Conservation (phyloP, 2,329 filamentous ascomycete species). For the Aspergillus niger region DNA sequence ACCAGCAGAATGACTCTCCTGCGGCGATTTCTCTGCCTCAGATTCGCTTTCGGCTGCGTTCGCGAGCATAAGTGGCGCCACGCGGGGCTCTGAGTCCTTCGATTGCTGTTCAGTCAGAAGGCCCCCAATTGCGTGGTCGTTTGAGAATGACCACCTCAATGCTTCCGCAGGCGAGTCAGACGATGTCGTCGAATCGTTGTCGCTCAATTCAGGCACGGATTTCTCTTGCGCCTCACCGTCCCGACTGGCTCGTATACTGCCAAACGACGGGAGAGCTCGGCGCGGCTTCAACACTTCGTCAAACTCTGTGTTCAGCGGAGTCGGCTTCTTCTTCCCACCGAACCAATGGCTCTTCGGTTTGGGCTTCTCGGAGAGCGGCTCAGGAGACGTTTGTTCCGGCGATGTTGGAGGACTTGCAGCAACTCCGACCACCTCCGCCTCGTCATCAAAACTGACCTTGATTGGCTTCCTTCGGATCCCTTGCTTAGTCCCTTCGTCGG, state of each 20-base stretch:
- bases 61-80: neutral
- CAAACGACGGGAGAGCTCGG: conserved; percentile 62
- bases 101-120: conserved; percentile 49
- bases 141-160: conserved; percentile 45
- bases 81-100: conserved; percentile 5
- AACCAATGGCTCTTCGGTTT: conserved; percentile 41
- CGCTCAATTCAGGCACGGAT: conserved; percentile 27
- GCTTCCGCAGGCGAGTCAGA: conserved; percentile 50
- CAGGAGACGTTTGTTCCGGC: conserved; percentile 41
- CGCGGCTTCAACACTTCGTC: conserved; percentile 61
- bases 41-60: neutral
- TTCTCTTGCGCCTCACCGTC: conserved; percentile 28
- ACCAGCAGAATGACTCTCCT: conserved; percentile 4
- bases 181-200: conserved; percentile 36
- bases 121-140: conserved; percentile 54
- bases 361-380: conserved; percentile 35
- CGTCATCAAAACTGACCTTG: conserved; percentile 70
- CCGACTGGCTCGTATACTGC: conserved; percentile 59
- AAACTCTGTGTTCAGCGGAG: conserved; percentile 43
- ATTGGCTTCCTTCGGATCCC: conserved; percentile 55
- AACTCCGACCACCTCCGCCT: conserved; percentile 52
- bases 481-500: conserved; percentile 45
- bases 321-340: conserved; percentile 34
- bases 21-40: neutral
- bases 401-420: conserved; percentile 45